Evolutionary conservation across 768 basidiomycete genomes (phyloP), one percentile per base, ranked within the genome.

Genomic region (Cyathus striatus): DNA sequence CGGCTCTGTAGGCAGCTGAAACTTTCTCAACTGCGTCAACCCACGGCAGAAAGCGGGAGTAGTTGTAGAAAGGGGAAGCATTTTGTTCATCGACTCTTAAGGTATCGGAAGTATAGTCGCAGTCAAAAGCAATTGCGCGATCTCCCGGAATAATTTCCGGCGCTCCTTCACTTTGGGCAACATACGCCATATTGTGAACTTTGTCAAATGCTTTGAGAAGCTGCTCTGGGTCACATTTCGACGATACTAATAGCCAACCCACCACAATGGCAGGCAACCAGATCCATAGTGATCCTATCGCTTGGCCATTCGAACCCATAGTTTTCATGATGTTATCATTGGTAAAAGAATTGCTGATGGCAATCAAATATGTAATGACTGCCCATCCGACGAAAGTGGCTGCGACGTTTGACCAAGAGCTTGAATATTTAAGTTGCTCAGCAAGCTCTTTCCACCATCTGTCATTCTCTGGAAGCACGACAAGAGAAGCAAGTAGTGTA

Each of bases 181-280:
- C 52, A 38, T 54, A 57, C 20, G 64, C 60, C 14, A 54, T 53
- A 1, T 44, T 45, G 43, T 69, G 66, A 1, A 65, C 66, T 3
- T 50, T 44, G 16, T 52, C 38, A 23, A 69, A 32, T 4, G 65
- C 66, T 9, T 49, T 46, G 21, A 38, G 32, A 9, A 72, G 48
- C 3, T 65, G 66, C 1, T 22, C 24, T 5, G 53, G 51, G 47
- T 70, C 64, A 27, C 64, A 73, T 54, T 70, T 72, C 0, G 71
- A 71, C 2, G 65, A 64, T 12, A 73, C 55, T 34, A 64, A 55
- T 16, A 75, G 51, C 71, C 72, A 74, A 2, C 71, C 69, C 9
- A 65, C 52, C 14, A 70, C 62, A 7, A 75, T 53, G 0, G 73
- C 63, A 5, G 72, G 38, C 5, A 75, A 52, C 71, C 71, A 75